Conservation (phyloP, 2,329 filamentous ascomycete species). For the Aureobasidium zeae region DNA sequence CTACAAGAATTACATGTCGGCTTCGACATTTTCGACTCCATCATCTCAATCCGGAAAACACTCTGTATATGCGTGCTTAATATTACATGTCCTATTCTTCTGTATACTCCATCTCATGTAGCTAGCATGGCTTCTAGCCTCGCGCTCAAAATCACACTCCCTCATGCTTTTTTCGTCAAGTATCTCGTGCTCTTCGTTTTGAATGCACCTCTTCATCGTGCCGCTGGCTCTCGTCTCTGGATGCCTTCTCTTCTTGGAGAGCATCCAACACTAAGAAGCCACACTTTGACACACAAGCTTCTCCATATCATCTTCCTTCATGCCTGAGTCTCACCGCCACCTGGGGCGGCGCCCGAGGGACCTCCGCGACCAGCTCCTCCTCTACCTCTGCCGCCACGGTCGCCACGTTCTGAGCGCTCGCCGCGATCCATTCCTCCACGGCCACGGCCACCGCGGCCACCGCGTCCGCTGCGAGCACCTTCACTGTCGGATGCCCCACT, state of each 20-base stretch:
- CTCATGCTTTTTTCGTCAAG: slow-evolving; percentile 13
- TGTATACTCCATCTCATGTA: slow-evolving; percentile 11
- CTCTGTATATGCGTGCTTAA: too few species aligned
- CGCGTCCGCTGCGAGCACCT: slow-evolving; percentile 52
- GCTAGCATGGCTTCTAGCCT: slow-evolving; percentile 7
- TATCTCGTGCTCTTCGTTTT: background rate
- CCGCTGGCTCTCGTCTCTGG: slow-evolving; percentile 1
- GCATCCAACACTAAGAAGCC: slow-evolving; percentile 1
- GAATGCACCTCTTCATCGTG: slow-evolving; percentile 4
- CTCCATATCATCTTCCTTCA: slow-evolving; percentile 9
- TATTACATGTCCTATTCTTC: slow-evolving; percentile 12
- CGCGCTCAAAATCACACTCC: slow-evolving; percentile 4
- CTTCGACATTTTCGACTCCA: too few species aligned
- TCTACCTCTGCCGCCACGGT: slow-evolving; percentile 23
- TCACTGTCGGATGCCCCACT: slow-evolving; percentile 63
- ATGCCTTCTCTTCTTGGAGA: slow-evolving; percentile 1
- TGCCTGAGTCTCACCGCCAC: slow-evolving; percentile 10
- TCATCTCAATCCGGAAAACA: too few species aligned
- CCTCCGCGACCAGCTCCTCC: slow-evolving; percentile 16
- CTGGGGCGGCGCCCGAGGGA: slow-evolving; percentile 10
- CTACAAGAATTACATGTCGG: too few species aligned
- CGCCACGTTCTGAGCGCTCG: too few species aligned
- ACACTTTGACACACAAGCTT: background rate
- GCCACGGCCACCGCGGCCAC: slow-evolving; percentile 46
- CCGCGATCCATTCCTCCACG: slow-evolving; percentile 36